Evolutionary conservation across 208 protist species (phyloP).

Genomic region (Leishmania major): DNA sequence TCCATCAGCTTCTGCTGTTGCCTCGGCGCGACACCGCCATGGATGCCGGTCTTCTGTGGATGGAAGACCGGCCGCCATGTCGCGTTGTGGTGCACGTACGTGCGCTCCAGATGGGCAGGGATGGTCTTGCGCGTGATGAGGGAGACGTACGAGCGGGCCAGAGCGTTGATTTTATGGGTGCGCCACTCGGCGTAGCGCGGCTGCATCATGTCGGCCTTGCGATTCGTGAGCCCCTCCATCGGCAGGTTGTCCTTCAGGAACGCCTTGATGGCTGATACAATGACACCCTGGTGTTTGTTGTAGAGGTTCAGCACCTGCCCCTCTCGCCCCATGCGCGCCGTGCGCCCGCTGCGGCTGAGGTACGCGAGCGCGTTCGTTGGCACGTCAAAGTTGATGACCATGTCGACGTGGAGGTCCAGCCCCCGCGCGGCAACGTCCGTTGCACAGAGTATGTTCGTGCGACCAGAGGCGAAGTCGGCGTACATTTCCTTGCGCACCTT

Average conservation of each 20-base stretch:
- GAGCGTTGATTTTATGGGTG: constrained; percentile 76
- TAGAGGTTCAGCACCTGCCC: constrained; percentile 78
- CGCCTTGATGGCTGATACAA: constrained; percentile 66
- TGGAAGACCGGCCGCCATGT: constrained; percentile 82
- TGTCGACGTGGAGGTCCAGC: constrained; percentile 83
- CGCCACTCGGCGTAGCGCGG: constrained; percentile 85
- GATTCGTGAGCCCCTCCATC: constrained; percentile 72
- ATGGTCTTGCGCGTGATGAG: constrained; percentile 85
- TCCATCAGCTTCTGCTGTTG: constrained; percentile 85
- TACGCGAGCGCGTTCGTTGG: constrained; percentile 82
- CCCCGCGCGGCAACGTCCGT: constrained; percentile 90
- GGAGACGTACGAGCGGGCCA: constrained; percentile 77
- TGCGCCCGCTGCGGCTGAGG: constrained; percentile 70
- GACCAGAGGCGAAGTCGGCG: constrained; percentile 70
- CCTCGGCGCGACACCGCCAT: constrained; percentile 66
- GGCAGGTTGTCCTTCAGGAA: constrained; percentile 58
- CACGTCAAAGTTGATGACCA: constrained; percentile 89
- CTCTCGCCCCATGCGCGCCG: constrained; percentile 74
- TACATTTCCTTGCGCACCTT: constrained; percentile 67
- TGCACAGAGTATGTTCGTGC: constrained; percentile 89
- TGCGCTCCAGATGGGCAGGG: constrained; percentile 76
- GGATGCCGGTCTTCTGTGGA: constrained; percentile 54
- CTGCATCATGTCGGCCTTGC: constrained; percentile 59
- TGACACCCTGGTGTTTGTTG: constrained; percentile 75
- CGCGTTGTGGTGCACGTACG: constrained; percentile 83